These are phyloP conservation scores for Toxicodendron radicans DNA, from an alignment of 345 rosid species.

Conservation along the genomic window DNA sequence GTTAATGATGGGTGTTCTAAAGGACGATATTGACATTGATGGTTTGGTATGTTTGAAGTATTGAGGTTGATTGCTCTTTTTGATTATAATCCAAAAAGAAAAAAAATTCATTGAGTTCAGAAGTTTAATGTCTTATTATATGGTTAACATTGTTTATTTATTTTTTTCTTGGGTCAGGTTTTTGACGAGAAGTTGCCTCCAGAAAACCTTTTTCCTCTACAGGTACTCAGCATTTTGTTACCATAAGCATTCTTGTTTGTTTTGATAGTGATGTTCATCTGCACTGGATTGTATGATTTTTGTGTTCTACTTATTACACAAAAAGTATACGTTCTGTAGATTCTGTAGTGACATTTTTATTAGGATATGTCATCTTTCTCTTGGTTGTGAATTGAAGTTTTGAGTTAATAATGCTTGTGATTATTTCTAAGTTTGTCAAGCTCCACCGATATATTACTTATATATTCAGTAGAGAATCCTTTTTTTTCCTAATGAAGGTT, in stretches of 20 bases:
- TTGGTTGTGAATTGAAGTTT: background rate
- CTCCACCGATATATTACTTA: too few relatives aligned
- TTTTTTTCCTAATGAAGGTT: background rate
- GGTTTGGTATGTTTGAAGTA: constrained; percentile 70
- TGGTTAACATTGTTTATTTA: constrained; percentile 10
- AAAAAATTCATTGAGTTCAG: background rate
- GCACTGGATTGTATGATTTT: background rate
- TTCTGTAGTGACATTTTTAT: background rate
- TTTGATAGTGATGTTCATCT: constrained; percentile 10
- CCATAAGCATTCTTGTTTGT: background rate
- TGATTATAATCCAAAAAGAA: too few relatives aligned
- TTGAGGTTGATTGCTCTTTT: background rate
- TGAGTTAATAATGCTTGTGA: background rate
- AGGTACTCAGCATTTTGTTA: constrained; percentile 46
- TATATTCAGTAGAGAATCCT: too few relatives aligned
- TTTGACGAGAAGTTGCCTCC: constrained; percentile 83
- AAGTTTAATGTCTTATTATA: background rate
- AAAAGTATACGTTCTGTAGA: background rate
- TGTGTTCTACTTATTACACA: too few relatives aligned
- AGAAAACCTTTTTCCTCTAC: constrained; percentile 87
- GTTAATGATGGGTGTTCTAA: constrained; percentile 80
- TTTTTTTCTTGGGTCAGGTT: constrained; percentile 49
- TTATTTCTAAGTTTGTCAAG: too few relatives aligned
- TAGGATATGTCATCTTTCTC: background rate
- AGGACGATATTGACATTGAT: constrained; percentile 92